phyloP scores from a whole-genome alignment of 2,329 filamentous ascomycete species.

The Gyromitra esculenta region DNA sequence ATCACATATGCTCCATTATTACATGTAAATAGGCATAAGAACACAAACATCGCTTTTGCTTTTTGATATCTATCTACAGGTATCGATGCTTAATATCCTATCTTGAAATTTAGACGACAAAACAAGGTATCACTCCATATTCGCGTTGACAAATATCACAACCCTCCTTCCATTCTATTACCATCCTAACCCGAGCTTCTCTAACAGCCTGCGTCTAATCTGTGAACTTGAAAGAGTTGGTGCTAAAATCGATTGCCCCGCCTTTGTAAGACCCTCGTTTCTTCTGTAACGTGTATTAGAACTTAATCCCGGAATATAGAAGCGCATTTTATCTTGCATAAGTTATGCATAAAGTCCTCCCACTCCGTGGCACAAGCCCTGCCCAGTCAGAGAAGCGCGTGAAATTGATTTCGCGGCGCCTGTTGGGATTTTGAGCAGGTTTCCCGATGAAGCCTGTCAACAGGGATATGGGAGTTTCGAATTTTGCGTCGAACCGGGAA shows the following conservation, averaged over 20 bases:
- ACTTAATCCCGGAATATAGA: conserved; percentile 17
- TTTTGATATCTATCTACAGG: conserved; percentile 35
- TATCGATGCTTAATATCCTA: conserved; percentile 13
- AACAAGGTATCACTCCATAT: conserved; percentile 18
- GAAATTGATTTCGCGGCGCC: background rate
- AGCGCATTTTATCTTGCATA: conserved; percentile 19
- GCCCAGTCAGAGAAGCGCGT: conserved; percentile 60
- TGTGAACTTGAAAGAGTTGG: conserved; percentile 92
- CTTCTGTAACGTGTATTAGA: conserved; percentile 64
- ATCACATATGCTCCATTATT: background rate
- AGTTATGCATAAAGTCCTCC: conserved; percentile 23
- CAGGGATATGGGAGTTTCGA: conserved; percentile 3
- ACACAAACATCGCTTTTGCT: conserved; percentile 16
- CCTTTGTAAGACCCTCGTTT: conserved; percentile 90
- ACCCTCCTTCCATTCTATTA: background rate
- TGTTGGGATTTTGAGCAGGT: background rate
- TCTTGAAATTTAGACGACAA: background rate
- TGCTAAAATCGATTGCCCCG: conserved; percentile 82
- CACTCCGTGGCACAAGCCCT: background rate
- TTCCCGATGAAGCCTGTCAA: background rate
- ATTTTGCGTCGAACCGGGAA: conserved; percentile 15
- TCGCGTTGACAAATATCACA: conserved; percentile 15
- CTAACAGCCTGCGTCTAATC: conserved; percentile 67
- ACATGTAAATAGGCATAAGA: background rate
- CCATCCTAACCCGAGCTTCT: background rate